Base-by-base conservation (phyloP, 257 asterid genomes). In the Solanum sejunctum region DNA sequence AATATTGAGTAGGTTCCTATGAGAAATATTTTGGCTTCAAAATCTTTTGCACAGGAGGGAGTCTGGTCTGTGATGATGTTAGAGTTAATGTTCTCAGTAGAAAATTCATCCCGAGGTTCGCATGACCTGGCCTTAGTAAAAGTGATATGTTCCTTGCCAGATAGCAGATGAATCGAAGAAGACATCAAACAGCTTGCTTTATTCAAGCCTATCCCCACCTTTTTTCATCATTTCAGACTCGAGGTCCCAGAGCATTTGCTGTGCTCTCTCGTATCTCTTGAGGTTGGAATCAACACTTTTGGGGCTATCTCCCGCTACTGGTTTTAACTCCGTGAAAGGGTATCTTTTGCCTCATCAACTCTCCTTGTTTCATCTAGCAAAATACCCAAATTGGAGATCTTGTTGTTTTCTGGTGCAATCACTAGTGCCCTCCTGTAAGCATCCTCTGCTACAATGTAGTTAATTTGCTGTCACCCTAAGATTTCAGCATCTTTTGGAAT, bases 401-500 rank as follows among this genome's bases (percentile, higher is more conserved):
- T 96, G 90, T 95, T 96, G 41, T 95, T 94, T 83, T 95, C 98
- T 16, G 97, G 94, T 12, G 98, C 93, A 13, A 96, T 92, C 82
- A 91, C 1, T 5, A 93, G 89, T 5, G 98, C 94, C 82, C 93
- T 85, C 60, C 94, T 82, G 58, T 95, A 95, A 0, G 98, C 95
- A 26, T 93, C 97, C 84, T 92, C 97, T 4, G 98, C 98, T 85
- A 93, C 96, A 0, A 90, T 64, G 90, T 94, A 93, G 85, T 94
- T 94, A 91, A 88, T 92, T 77, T 90, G 97, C 90, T 95, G 98
- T 98, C 98, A 97, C 45, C 98, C 98, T 84, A 97, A 88, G 39
- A 72, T 45, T 72, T n/a, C 57, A 72, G 80, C 39, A 12, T 72
- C 80, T 72, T n/a, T 72, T n/a, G 32, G 39, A 15, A 73, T 21